Evolutionary conservation across 371 early-diverging fungal genomes (phyloP), one percentile per base, ranked within the genome.

Genomic region (Gilbertella persicaria): DNA sequence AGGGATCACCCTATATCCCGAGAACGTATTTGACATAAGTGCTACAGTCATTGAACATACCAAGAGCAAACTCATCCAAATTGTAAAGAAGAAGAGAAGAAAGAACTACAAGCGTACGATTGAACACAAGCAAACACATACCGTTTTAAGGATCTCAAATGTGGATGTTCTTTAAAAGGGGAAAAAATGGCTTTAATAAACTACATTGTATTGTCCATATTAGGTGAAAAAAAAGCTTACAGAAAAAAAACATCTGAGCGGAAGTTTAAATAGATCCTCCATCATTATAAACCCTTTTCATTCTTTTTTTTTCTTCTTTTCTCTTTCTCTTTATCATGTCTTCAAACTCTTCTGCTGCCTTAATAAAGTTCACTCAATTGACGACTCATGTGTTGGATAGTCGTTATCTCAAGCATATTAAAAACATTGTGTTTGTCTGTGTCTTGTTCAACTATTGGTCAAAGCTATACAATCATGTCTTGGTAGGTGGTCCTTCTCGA

Each of bases 21-120:
- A 90, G 9, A 66, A 70, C 9, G 82, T 85, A 44, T 89, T 79
- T 62, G 72, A 71, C 44, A 87, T 98, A 58, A 79, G 86, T 61
- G 95, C 94, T 8, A 89, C 90, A 0, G 95, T 95, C 2, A 81
- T 95, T 44, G 97, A 98, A 71, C 95, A 98, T 45, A 83, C 95
- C 20, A 87, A 86, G 64, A 86, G 92, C 55, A 85, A 85, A 63
- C 74, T 85, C 37, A 81, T 85, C 45, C 84, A 82, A 45, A 89
- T 90, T 17, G 86, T 90, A 46, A 88, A 93, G 68, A 87, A 89
- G 78, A 92, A 93, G 79, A 88, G 87, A 84, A 91, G 94, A 82
- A 91, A 91, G 70, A 80, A 89, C 37, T 92, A 91, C 64, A 81
- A 86, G 70, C 84, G 89, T 62, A 86, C 86, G 10, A 77, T 87